A percentile compares a stretch with the other conserved stretches of the same genome.
Evolutionary conservation across 2,329 filamentous ascomycete genomes (phyloP).

Genomic region (Talaromyces sp.): DNA sequence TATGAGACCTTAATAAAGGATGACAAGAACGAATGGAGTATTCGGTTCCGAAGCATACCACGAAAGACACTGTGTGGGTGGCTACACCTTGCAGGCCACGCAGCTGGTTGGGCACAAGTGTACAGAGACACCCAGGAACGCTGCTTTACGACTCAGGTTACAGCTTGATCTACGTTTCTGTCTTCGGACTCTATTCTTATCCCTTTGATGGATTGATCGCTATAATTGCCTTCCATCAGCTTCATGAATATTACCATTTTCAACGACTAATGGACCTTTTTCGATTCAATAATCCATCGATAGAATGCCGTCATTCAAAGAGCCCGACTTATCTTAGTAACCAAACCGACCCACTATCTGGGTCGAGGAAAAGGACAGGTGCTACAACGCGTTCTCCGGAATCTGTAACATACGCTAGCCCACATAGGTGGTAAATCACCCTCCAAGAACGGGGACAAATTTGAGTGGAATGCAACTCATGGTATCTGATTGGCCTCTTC

Average conservation of each 20-base stretch:
- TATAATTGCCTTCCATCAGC: not conserved
- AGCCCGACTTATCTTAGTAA: conserved; percentile 4
- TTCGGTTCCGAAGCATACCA: not conserved
- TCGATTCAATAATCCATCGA: not conserved
- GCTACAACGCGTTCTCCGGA: conserved; percentile 4
- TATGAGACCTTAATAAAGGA: not conserved
- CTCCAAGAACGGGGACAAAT: not conserved
- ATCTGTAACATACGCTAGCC: conserved; percentile 4
- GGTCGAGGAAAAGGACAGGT: not conserved
- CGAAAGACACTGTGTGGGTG: not conserved
- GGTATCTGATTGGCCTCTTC: conserved; percentile 6
- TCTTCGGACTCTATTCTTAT: not conserved
- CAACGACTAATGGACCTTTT: not conserved
- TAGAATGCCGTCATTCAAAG: conserved; percentile 11
- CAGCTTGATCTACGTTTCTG: not conserved
- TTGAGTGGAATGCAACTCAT: not conserved
- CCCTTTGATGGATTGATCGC: not conserved
- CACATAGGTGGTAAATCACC: not conserved
- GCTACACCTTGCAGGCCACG: not conserved
- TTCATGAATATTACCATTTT: not conserved
- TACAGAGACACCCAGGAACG: not conserved
- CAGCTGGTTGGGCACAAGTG: conserved; percentile 1
- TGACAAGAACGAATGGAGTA: not conserved
- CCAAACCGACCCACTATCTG: conserved; percentile 6
- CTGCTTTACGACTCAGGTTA: not conserved